A percentile compares a stretch with the other conserved stretches of the same genome.
Evolutionary conservation across 2,329 filamentous ascomycete species (phyloP).

Genomic region (Karstenula rhodostoma): DNA sequence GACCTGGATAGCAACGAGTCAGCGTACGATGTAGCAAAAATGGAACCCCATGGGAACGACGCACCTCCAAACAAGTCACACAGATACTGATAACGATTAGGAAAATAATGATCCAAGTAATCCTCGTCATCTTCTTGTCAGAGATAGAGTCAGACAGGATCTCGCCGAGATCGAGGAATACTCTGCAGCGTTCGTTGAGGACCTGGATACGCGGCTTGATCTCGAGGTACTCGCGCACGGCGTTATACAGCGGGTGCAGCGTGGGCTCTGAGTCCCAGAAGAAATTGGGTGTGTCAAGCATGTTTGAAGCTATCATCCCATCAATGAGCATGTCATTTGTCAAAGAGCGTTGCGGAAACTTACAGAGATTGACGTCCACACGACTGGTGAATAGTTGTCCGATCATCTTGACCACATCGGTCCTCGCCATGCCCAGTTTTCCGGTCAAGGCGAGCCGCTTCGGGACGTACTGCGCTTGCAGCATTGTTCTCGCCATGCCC

Average conservation of each 20-base stretch:
- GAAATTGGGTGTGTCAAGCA: constrained; percentile 95
- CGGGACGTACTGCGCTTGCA: constrained; percentile 89
- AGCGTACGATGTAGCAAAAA: background rate
- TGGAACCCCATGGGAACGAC: background rate
- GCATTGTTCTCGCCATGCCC: constrained; percentile 93
- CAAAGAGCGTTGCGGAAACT: constrained; percentile 51
- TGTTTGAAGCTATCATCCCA: constrained; percentile 79
- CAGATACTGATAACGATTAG: constrained; percentile 90
- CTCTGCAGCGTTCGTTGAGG: constrained; percentile 93
- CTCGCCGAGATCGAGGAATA: constrained; percentile 95
- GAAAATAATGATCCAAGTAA: constrained; percentile 98
- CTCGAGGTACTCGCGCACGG: constrained; percentile 95
- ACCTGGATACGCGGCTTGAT: constrained; percentile 96
- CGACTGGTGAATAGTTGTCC: constrained; percentile 91
- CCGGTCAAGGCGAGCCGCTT: constrained; percentile 89
- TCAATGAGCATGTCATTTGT: background rate
- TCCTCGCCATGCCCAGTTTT: constrained; percentile 86
- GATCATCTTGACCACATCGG: constrained; percentile 90
- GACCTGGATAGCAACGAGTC: constrained; percentile 57
- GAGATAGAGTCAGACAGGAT: constrained; percentile 92
- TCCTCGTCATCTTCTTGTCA: constrained; percentile 92
- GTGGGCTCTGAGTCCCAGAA: constrained; percentile 99
- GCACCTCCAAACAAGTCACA: constrained; percentile 80
- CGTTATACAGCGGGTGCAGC: constrained; percentile 90
- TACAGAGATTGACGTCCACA: constrained; percentile 97